Evolutionary conservation across 176 grass and related monocot species (phyloP), one percentile per base, ranked within the genome.

Genomic region (Saccharum spontaneum): DNA sequence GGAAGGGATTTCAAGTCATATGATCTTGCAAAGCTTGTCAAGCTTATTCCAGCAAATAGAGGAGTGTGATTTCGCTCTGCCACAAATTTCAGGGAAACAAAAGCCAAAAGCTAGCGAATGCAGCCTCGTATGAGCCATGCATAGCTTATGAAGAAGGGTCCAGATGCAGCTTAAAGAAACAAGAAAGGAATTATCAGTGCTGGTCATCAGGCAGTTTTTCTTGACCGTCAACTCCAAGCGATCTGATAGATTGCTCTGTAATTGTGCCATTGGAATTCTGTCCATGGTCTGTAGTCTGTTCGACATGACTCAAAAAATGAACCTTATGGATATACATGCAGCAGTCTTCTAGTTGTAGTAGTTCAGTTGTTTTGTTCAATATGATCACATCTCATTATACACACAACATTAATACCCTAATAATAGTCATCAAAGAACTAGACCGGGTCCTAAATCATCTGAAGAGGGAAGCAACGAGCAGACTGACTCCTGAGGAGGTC

Each of bases 1-100:
- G 97, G 97, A 72, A 96, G 89, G 82, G 94, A 96, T 91, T 99
- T 92, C 86, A 99, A 99, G 55, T 94, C 97, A 44, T 99, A 94
- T 84, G 94, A 99, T 78, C 70, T 99, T 30, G 88, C 97, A 84
- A 96, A 90, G 90, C 90, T 99, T 73, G 49, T 99, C 38, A 99
- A 99, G 65, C 81, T 94, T 80, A 76, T 96, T 86, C 93, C 93
- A 64, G 93, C 86, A 84, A 88, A 96, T 33, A 87, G 91, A 84
- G 34, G 79, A 70, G 61, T 81, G 17, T 96, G 76, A 92, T 46
- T 78, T 22, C 40, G 48, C 13, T 57, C 50, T 7, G 7, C 12
- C 37, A 69, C 7, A 84, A 36, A 26, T 66, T 20, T 40, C 9
- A 66, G 54, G 73, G 10, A 50, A 75, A 83, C 10, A 16, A 69